phyloP scores from a whole-genome alignment of 176 grass and related monocot species.

The Elymus sibiricus region DNA sequence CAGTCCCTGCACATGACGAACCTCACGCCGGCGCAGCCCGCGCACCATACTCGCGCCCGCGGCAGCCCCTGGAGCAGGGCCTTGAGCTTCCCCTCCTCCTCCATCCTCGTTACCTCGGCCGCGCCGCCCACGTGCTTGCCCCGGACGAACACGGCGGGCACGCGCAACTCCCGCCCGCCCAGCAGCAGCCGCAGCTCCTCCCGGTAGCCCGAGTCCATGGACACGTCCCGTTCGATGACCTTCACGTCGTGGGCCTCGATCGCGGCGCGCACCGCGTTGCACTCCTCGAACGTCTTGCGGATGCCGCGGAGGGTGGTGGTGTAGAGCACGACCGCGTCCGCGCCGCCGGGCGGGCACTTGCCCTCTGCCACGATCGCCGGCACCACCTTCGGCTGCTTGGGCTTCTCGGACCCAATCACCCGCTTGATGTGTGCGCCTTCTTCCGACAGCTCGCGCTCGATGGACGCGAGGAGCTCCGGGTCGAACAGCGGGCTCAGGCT shows the following conservation, averaged over 20 bases:
- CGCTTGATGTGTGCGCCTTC: conserved; percentile 85
- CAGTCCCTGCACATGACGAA: conserved; percentile 95
- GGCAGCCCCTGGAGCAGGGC: conserved; percentile 68
- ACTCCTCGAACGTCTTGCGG: conserved; percentile 85
- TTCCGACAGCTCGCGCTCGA: conserved; percentile 76
- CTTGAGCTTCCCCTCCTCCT: conserved; percentile 81
- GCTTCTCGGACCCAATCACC: conserved; percentile 42
- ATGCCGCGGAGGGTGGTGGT: conserved; percentile 87
- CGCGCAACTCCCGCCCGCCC: conserved; percentile 56
- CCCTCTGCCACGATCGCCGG: conserved; percentile 53
- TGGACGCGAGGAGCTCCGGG: conserved; percentile 77
- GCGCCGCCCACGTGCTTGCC: conserved; percentile 63
- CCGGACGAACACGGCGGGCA: conserved; percentile 78
- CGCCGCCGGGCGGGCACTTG: conserved; percentile 67
- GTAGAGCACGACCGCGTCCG: conserved; percentile 72
- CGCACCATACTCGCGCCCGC: conserved; percentile 65
- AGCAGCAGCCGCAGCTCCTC: conserved; percentile 85
- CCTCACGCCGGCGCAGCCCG: conserved; percentile 78
- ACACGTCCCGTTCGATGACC: conserved; percentile 92
- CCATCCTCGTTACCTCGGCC: conserved; percentile 70
- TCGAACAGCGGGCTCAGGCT: conserved; percentile 93
- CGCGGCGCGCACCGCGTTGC: conserved; percentile 71
- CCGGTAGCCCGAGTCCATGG: conserved; percentile 96
- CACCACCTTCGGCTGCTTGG: conserved; percentile 43
- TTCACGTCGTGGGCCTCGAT: conserved; percentile 75